Evolutionary conservation across 306 rosid species (phyloP).

Genomic region (Inga laurina): DNA sequence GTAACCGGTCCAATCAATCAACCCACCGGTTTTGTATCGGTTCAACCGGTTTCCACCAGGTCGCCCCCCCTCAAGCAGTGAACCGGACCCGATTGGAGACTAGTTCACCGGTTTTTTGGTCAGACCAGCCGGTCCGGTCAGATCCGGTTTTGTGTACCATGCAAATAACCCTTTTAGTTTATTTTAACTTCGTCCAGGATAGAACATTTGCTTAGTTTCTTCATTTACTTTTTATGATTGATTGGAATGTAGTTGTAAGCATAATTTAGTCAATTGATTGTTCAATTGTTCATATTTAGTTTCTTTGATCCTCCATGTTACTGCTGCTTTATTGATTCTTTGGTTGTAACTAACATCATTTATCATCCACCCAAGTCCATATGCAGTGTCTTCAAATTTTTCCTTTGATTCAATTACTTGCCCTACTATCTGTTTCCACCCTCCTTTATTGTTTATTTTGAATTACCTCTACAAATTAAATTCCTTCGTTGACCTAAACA

Average conservation of each 20-base stretch:
- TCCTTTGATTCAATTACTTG: background rate
- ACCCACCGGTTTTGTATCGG: no score
- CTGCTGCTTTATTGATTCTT: background rate
- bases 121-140: no score
- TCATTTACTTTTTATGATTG: background rate
- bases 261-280: background rate
- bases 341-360: background rate
- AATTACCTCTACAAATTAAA: slow-evolving; percentile 10
- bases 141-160: no score
- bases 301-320: background rate
- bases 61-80: no score
- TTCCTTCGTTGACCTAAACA: background rate
- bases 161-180: background rate
- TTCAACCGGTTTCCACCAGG: no score
- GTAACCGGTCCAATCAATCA: no score
- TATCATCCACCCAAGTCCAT: background rate
- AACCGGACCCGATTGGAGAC: no score
- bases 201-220: background rate
- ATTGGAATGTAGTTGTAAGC: background rate
- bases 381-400: background rate
- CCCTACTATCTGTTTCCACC: background rate
- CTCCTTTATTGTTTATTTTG: background rate
- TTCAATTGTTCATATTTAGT: background rate
- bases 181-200: background rate
- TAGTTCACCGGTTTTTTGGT: no score